These are phyloP conservation scores for Hymenoscyphus albidus DNA, from an alignment of 2,329 filamentous ascomycete genomes.

Conservation along the genomic window DNA sequence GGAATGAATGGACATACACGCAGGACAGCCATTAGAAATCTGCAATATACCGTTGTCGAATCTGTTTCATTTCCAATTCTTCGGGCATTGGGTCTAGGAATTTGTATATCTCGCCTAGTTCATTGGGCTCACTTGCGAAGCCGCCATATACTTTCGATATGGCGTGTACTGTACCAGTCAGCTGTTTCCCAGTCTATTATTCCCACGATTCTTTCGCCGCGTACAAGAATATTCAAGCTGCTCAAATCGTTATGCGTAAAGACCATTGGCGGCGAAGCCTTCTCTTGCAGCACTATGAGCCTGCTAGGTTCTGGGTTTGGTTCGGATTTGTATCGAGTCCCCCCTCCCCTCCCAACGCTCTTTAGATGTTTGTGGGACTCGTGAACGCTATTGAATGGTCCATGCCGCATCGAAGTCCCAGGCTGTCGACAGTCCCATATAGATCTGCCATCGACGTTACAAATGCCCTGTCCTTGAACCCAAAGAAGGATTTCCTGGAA, in stretches of 20 bases:
- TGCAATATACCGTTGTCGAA: slow-evolving; percentile 26
- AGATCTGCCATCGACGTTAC: slow-evolving; percentile 34
- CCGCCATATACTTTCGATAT: slow-evolving; percentile 41
- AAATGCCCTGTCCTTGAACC: slow-evolving; percentile 28
- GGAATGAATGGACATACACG: not conserved
- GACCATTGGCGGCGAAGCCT: slow-evolving; percentile 13
- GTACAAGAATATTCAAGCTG: slow-evolving; percentile 43
- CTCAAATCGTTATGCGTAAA: slow-evolving; percentile 47
- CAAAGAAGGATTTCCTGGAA: slow-evolving; percentile 20
- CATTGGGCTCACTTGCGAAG: slow-evolving; percentile 40
- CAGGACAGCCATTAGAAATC: not conserved
- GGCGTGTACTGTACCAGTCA: slow-evolving; percentile 36
- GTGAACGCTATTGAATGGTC: slow-evolving; percentile 34
- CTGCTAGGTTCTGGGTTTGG: slow-evolving; percentile 11
- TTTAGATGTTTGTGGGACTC: slow-evolving; percentile 36
- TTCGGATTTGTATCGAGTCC: slow-evolving; percentile 15
- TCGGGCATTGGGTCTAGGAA: slow-evolving; percentile 39
- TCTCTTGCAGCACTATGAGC: slow-evolving; percentile 21
- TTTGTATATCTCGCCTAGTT: slow-evolving; percentile 39
- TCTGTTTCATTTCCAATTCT: slow-evolving; percentile 40
- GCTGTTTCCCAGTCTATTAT: slow-evolving; percentile 42
- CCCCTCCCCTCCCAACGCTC: slow-evolving; percentile 7
- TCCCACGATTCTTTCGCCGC: slow-evolving; percentile 38
- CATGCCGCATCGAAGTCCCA: slow-evolving; percentile 26
- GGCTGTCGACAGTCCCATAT: slow-evolving; percentile 36